Base-by-base conservation (phyloP, 441 rosid genomes). In the Mallotus japonicus region DNA sequence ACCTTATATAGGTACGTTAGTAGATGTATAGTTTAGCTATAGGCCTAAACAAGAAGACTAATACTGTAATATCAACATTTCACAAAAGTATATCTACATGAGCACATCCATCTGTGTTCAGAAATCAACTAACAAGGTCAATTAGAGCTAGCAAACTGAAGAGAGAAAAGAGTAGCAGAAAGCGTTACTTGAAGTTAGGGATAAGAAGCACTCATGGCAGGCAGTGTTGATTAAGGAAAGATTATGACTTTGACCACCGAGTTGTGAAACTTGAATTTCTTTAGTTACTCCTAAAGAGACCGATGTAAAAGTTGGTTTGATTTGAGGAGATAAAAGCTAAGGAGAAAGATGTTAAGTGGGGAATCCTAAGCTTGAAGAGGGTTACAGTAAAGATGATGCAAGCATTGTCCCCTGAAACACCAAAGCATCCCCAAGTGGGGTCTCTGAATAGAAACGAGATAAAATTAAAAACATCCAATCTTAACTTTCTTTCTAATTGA, bases 331-430 rank as follows among this genome's bases (percentile, higher is more conserved):
- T 68, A 73, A 75, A 62, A 66, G 71, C 67, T 74, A 58, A 56
- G 62, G 61, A 63, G 77, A 65, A 76, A 80, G 71, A 76, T 51
- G 67, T 65, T 3, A 77, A 86, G 85, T 82, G 82, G 89, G 72
- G 88, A 85, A 87, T 86, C 90, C 87, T 66, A 81, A 83, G 87
- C 85, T 78, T 75, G 84, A 77, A 73, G 73, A 70, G 24, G 47
- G 81, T 70, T 67, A 76, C 76, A 83, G 76, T 74, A 70, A 75
- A 76, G 75, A 75, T 83, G 87, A 86, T 79, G 75, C 67, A 67
- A 81, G 79, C 83, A 69, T 71, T 82, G 85, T 80, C 83, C 80
- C 82, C 73, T 50, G 57, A 73, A 82, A 79, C 83, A 75, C 80
- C 73, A 71, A 71, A 78, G 84, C 82, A 84, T 76, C 84, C 46